These are phyloP conservation scores for Boletus huronensis DNA, from an alignment of 768 basidiomycete genomes.

Conservation along the genomic window DNA sequence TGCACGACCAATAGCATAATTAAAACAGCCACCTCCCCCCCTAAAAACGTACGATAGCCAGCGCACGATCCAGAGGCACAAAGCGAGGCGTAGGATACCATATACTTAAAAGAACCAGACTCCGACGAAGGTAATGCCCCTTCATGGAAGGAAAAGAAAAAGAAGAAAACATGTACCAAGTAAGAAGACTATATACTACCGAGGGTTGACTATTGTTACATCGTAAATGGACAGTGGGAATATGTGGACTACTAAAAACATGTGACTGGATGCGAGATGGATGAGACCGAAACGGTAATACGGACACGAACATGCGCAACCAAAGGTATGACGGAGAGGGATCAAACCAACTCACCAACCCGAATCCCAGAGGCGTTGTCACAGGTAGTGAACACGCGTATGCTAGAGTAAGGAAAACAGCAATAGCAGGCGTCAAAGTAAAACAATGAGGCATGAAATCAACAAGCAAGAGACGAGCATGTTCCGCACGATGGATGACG, in stretches of 20 bases:
- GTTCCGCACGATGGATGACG: constrained; percentile 15
- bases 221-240: constrained; percentile 31
- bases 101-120: not conserved
- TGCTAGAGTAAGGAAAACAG: constrained; percentile 16
- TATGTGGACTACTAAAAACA: constrained; percentile 26
- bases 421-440: constrained; percentile 10
- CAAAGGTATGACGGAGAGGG: constrained; percentile 15
- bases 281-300: not conserved
- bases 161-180: constrained; percentile 9
- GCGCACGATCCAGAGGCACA: constrained; percentile 7
- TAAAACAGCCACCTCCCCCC: constrained; percentile 1
- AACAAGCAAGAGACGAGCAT: constrained; percentile 21
- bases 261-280: constrained; percentile 21
- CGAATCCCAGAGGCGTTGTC: constrained; percentile 9
- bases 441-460: constrained; percentile 7
- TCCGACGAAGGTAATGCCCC: not conserved
- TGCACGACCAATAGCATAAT: not conserved
- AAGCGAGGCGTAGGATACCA: constrained; percentile 10
- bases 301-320: constrained; percentile 16
- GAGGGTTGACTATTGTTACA: constrained; percentile 31
- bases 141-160: not conserved
- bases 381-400: constrained; percentile 10
- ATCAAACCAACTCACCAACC: constrained; percentile 17
- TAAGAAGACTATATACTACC: constrained; percentile 29
- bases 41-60: constrained; percentile 8